Evolutionary conservation across 306 rosid genomes (phyloP), one percentile per base, ranked within the genome.

Genomic region (Benincasa hispida): DNA sequence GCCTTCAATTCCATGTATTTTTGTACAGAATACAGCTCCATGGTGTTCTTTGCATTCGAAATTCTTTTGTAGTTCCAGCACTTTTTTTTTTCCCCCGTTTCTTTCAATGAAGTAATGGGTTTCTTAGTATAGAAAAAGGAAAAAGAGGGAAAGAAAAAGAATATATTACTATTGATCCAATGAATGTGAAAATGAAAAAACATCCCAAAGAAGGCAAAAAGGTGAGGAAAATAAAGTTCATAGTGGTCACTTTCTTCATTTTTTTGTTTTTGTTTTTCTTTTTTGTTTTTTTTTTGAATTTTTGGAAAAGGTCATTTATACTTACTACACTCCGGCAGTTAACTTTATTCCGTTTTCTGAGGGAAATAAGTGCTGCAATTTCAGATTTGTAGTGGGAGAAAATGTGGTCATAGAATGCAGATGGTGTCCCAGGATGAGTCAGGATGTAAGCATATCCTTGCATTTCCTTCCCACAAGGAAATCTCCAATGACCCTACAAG

Each of bases 401-500:
- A 69, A 95, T 62, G 77, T 95, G 99, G 83, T 95, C 99, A 55
- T 60, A 86, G 89, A 92, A 95, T 83, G 90, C 91, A 4, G 96
- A 75, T 7, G 99, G 99, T 10, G 99, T 92, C 79, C 99, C 99
- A 34, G 99, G 99, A 87, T 95, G 99, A 79, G 98, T 86, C 88
- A 92, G 93, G 81, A 72, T 90, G 83, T 95, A 95, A n/a, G 99
- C 96, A 76, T 95, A 95, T 84, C 99, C 99, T 84, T 95, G 98
- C 88, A 95, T 92, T 86, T 95, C 99, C 80, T 89, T 95, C 75
- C 86, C 87, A 2, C 79, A 18, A 0, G 99, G 99, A 89, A 95
- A 95, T 83, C 98, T 89, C 99, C 99, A 95, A 82, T 95, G 99
- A 87, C 99, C 98, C 99, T 95, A 84, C 76, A 86, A 79, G 21